phyloP scores from a whole-genome alignment of 2,329 filamentous ascomycete genomes.

The Aspergillus intermedius region DNA sequence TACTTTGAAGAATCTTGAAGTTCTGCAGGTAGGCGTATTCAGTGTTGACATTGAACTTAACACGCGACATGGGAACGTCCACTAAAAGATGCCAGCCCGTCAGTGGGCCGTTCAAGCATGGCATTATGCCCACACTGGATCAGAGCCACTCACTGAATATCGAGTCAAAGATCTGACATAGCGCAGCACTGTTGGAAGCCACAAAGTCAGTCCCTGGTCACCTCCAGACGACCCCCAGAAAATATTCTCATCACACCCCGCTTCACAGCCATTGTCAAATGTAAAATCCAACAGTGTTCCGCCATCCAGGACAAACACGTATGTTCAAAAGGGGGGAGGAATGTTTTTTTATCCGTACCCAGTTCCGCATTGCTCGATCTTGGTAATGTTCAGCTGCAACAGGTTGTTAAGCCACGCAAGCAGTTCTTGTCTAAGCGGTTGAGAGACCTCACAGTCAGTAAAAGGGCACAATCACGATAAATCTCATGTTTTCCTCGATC shows the following conservation, averaged over 20 bases:
- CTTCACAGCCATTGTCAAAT: neutral
- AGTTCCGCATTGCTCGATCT: constrained; percentile 98
- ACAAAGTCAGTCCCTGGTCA: neutral
- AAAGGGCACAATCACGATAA: constrained; percentile 1
- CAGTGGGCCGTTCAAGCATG: constrained; percentile 1
- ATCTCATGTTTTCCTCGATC: constrained; percentile 9
- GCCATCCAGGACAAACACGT: neutral
- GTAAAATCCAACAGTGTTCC: neutral
- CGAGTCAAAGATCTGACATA: constrained; percentile 97
- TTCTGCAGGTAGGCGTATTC: constrained; percentile 98
- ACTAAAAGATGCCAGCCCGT: constrained; percentile 35
- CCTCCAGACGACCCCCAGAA: neutral
- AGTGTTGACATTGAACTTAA: constrained; percentile 97
- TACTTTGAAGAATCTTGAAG: constrained; percentile 96
- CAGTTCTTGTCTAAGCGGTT: constrained; percentile 74
- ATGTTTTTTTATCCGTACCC: constrained; percentile 56
- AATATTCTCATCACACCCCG: neutral
- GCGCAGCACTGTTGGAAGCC: constrained; percentile 61
- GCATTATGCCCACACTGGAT: neutral
- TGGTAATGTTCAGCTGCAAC: constrained; percentile 94
- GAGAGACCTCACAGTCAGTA: constrained; percentile 8
- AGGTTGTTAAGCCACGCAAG: constrained; percentile 96
- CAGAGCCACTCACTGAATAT: constrained; percentile 63
- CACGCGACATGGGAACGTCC: constrained; percentile 88
- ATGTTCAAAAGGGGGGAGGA: constrained; percentile 7